phyloP scores from a whole-genome alignment of 805 yeast genomes.

The Wickerhamiella kurtzmanii region DNA sequence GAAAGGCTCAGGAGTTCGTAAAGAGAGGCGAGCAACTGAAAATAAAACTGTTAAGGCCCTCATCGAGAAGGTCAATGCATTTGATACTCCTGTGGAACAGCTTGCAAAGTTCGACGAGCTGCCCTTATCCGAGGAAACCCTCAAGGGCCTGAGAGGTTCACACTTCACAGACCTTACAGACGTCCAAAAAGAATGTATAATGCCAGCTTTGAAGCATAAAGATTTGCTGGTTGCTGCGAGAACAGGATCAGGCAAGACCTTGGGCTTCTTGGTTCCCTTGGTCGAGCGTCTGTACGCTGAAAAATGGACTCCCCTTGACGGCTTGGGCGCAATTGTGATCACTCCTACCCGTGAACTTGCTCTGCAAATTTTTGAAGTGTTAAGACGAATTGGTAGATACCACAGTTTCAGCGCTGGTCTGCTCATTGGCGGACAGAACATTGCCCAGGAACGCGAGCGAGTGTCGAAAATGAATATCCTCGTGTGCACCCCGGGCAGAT shows the following conservation, averaged over 20 bases:
- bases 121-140: slow-evolving; percentile 55
- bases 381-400: slow-evolving; percentile 64
- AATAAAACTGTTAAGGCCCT: slow-evolving; percentile 30
- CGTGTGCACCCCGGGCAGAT: slow-evolving; percentile 85
- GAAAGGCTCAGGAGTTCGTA: neutral
- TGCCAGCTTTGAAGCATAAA: slow-evolving; percentile 57
- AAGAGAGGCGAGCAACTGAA: slow-evolving; percentile 16
- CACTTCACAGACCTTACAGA: slow-evolving; percentile 72
- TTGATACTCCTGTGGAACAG: slow-evolving; percentile 25
- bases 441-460: slow-evolving; percentile 66
- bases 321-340: slow-evolving; percentile 77
- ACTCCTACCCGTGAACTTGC: slow-evolving; percentile 90
- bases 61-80: slow-evolving; percentile 39
- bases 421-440: slow-evolving; percentile 89
- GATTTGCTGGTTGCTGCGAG: slow-evolving; percentile 81
- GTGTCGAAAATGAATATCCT: slow-evolving; percentile 65
- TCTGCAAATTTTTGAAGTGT: slow-evolving; percentile 77
- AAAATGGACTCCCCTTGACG: slow-evolving; percentile 71
- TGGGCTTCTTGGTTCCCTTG: slow-evolving; percentile 74
- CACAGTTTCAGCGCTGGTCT: slow-evolving; percentile 75
- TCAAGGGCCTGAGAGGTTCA: slow-evolving; percentile 63
- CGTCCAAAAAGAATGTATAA: slow-evolving; percentile 69
- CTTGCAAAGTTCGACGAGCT: slow-evolving; percentile 53
- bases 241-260: slow-evolving; percentile 84
- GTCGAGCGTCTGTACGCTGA: slow-evolving; percentile 46